phyloP scores from a whole-genome alignment of 75 land plant genomes.

The Isoetes taiwanensis region DNA sequence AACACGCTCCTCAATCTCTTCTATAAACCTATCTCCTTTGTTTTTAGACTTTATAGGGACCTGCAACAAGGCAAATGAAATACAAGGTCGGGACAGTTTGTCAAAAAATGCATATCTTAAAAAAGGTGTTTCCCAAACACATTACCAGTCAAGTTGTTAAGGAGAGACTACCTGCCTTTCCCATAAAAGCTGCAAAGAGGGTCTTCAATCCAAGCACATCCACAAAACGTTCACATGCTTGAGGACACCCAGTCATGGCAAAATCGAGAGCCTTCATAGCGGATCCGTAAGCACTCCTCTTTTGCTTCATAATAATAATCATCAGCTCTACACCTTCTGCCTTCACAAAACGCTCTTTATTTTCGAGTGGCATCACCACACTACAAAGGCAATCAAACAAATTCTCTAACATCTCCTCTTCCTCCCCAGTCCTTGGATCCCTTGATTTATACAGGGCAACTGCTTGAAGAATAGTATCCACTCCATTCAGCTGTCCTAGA shows the following conservation, averaged over 20 bases:
- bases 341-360: conserved; percentile 93
- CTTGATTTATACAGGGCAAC: conserved; percentile 87
- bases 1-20: conserved; percentile 88
- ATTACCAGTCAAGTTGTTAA: too few species aligned
- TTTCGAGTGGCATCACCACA: conserved; percentile 92
- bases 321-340: conserved; percentile 97
- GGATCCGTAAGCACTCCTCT: conserved; percentile 77
- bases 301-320: conserved; percentile 99
- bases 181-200: conserved; percentile 96
- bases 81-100: too few species aligned
- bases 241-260: conserved; percentile 85
- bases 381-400: conserved; percentile 93
- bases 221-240: conserved; percentile 94
- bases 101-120: too few species aligned
- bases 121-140: too few species aligned
- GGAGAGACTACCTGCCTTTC: conserved; percentile 94
- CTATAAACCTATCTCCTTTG: conserved; percentile 45
- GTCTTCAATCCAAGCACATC: conserved; percentile 97
- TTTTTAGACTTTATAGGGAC: conserved; percentile 58
- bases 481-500: conserved; percentile 91
- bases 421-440: conserved; percentile 84
- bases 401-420: conserved; percentile 98
- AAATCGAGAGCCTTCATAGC: conserved; percentile 90
- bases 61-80: conserved; percentile 25
- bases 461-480: conserved; percentile 76